These are phyloP conservation scores for Lasiosphaeria hispida DNA, from an alignment of 495 filamentous ascomycete genomes.

Conservation along the genomic window DNA sequence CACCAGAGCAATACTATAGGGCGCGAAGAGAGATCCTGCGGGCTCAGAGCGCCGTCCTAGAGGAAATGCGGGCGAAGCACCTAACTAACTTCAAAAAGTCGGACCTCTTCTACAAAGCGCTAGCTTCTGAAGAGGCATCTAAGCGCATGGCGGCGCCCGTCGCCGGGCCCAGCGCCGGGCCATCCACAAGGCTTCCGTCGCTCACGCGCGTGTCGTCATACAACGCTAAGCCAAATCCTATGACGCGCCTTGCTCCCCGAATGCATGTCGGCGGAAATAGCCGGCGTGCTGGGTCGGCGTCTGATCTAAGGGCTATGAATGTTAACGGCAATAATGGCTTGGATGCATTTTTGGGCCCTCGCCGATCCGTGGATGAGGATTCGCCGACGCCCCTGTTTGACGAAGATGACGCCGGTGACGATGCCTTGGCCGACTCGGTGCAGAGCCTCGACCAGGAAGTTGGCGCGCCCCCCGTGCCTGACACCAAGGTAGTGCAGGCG, in stretches of 20 bases:
- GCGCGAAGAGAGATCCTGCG: conserved; percentile 78
- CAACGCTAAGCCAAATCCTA: conserved; percentile 39
- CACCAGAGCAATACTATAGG: conserved; percentile 74
- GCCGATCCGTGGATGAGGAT: conserved; percentile 50
- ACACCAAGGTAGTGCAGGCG: conserved; percentile 72
- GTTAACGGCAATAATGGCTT: conserved; percentile 30
- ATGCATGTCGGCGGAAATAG: conserved; percentile 27
- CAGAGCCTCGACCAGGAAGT: conserved; percentile 51
- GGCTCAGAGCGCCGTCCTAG: conserved; percentile 78
- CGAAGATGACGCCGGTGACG: conserved; percentile 53
- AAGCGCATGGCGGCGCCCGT: conserved; percentile 32
- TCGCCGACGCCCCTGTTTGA: conserved; percentile 48
- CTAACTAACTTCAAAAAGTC: conserved; percentile 87
- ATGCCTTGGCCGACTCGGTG: conserved; percentile 51
- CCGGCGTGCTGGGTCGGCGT: conserved; percentile 44
- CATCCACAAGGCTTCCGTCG: conserved; percentile 23
- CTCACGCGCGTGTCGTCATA: conserved; percentile 33
- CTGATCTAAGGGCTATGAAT: conserved; percentile 38
- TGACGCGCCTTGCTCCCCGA: conserved; percentile 39
- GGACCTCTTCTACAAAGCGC: conserved; percentile 90
- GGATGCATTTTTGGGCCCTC: conserved; percentile 36
- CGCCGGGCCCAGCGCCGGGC: conserved; percentile 27
- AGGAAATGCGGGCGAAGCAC: conserved; percentile 74
- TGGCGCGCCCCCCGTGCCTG: conserved; percentile 40
- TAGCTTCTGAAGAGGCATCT: conserved; percentile 82